These are phyloP conservation scores for Pholiota microspora DNA, from an alignment of 768 basidiomycete species.

Conservation along the genomic window DNA sequence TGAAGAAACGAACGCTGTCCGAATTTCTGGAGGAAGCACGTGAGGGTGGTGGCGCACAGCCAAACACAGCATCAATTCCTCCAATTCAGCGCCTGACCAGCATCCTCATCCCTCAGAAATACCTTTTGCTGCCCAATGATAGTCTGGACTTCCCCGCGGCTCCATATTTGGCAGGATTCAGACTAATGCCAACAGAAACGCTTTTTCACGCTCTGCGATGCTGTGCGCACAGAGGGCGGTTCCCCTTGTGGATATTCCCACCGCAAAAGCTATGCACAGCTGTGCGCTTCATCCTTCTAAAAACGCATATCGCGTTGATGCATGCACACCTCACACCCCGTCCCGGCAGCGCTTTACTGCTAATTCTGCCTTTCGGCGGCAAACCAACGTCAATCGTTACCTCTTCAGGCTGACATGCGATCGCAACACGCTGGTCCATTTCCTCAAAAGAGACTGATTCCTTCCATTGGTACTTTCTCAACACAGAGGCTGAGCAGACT, in stretches of 20 bases:
- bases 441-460: constrained; percentile 16
- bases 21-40: constrained; percentile 6
- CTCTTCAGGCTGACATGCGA: constrained; percentile 16
- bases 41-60: constrained; percentile 15
- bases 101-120: too few relatives aligned
- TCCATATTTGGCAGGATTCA: not conserved
- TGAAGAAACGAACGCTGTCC: not conserved
- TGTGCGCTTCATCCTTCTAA: constrained; percentile 17
- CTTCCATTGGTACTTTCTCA: constrained; percentile 25
- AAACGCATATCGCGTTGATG: constrained; percentile 13
- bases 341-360: constrained; percentile 15
- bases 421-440: constrained; percentile 15
- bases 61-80: constrained; percentile 6
- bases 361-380: constrained; percentile 5
- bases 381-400: constrained; percentile 11
- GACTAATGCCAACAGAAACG: not conserved
- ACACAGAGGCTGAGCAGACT: constrained; percentile 27
- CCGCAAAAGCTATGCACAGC: constrained; percentile 14
- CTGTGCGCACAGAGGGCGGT: constrained; percentile 6
- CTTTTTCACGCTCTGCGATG: constrained; percentile 2
- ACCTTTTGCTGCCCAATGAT: not conserved
- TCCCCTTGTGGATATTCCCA: constrained; percentile 10
- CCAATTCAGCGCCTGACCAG: not conserved
- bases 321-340: constrained; percentile 11
- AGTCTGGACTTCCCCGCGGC: not conserved